Evolutionary conservation across 75 land plant species (phyloP), one percentile per base, ranked within the genome.

Genomic region (Larix kaempferi): DNA sequence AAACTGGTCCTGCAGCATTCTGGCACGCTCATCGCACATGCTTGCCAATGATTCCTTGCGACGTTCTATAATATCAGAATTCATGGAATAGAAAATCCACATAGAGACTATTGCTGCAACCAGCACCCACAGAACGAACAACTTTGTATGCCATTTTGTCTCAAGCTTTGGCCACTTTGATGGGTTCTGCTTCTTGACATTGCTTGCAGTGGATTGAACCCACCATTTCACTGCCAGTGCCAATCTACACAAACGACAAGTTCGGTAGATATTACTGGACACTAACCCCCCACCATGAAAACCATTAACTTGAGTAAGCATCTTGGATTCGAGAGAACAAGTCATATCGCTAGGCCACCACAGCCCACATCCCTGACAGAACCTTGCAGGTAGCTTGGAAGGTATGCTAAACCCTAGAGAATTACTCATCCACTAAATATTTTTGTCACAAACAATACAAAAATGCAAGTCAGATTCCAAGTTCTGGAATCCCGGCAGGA

Each of bases 1-100:
- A 76, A 87, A 87, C 78, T 85, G 89, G 66, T 85, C 77, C 74
- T 87, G 89, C 62, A 81, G 83, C 87, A 85, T 87, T 66, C 87
- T 74, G n/a, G 89, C 89, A 52, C 87, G 80, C 52, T 82, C 89
- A 54, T 87, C 83, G 56, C 89, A 87, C 89, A 87, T 81, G 66
- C 82, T 85, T 21, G 80, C 84, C 23, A 87, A 84, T 15, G 59
- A 72, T 59, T 87, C 89, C 66, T 56, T 41, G 22, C 76, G 17
- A 14, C 59, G 21, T 52, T 74, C 35, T 2, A 25, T 55, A 17
- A 52, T 56, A 0, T 74, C 76, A 69, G 59, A 78, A 80, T 88
- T 78, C 80, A 86, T 55, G 6, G 49, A 74, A 64, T 73, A 29
- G 60, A 76, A 88, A 23, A 59, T 37, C 4, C 16, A 25, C 26